Evolutionary conservation across 805 yeast species (phyloP).

Genomic region (Metschnikowia henanensis): DNA sequence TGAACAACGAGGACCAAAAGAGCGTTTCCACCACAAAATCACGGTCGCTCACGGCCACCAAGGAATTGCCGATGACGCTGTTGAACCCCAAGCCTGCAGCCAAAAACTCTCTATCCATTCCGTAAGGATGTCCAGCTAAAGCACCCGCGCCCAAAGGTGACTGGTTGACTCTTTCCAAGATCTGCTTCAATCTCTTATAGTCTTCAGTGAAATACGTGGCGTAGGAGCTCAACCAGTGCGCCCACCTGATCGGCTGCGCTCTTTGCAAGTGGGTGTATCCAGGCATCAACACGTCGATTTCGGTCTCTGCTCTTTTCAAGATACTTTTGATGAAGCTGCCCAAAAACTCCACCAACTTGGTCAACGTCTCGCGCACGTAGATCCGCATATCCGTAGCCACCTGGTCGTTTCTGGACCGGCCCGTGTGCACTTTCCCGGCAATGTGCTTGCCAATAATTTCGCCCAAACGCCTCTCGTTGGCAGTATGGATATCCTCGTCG

Average conservation of each 20-base stretch:
- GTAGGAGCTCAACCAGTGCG: conserved; percentile 94
- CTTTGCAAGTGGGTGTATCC: conserved; percentile 98
- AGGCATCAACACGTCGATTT: conserved; percentile 94
- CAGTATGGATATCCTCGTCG: conserved; percentile 98
- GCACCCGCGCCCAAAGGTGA: conserved; percentile 98
- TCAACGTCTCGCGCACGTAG: conserved; percentile 78
- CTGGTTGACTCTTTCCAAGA: conserved; percentile 77
- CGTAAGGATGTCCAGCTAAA: conserved; percentile 98
- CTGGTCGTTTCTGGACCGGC: conserved; percentile 97
- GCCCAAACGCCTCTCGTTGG: conserved; percentile 96
- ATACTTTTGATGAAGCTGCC: conserved; percentile 67
- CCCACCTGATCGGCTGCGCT: conserved; percentile 99
- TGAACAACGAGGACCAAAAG: conserved; percentile 93
- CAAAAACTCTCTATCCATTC: conserved; percentile 91
- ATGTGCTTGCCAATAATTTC: conserved; percentile 92
- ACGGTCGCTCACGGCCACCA: conserved; percentile 96
- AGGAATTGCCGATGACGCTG: conserved; percentile 90
- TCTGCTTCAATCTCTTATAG: conserved; percentile 77
- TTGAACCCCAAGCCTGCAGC: conserved; percentile 79
- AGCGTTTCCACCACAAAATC: conserved; percentile 95
- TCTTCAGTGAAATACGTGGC: conserved; percentile 95
- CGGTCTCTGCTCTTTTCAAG: conserved; percentile 73
- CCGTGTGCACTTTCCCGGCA: conserved; percentile 99
- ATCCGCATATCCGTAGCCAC: conserved; percentile 99
- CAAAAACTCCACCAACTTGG: conserved; percentile 55